Evolutionary conservation across 2,329 filamentous ascomycete species (phyloP).

Genomic region (Ophiosphaerella korrae): DNA sequence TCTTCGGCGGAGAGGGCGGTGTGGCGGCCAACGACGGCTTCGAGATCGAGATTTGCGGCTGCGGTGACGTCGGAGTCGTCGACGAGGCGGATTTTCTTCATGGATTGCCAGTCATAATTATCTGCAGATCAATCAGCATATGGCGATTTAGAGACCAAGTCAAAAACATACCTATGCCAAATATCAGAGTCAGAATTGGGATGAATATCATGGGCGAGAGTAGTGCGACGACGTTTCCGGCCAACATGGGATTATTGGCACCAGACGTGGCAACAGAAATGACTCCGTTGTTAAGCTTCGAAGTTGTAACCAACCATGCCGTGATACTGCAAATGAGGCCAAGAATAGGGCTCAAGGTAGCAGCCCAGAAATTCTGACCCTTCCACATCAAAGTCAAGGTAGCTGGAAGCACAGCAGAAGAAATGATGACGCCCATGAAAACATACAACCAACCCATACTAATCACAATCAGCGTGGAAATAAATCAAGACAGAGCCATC

Average conservation of each 20-base stretch:
- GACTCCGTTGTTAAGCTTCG: constrained; percentile 40
- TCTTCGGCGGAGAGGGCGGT: constrained; percentile 33
- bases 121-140: constrained; percentile 69
- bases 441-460: constrained; percentile 85
- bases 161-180: constrained; percentile 51
- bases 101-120: constrained; percentile 83
- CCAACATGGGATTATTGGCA: constrained; percentile 79
- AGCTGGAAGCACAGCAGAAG: constrained; percentile 80
- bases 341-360: constrained; percentile 68
- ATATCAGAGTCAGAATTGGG: constrained; percentile 71
- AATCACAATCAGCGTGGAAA: background rate
- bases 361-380: constrained; percentile 76
- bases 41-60: constrained; percentile 65
- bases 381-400: constrained; percentile 81
- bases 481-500: background rate
- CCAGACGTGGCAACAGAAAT: constrained; percentile 58
- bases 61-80: constrained; percentile 76
- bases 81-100: constrained; percentile 76
- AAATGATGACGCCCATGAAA: constrained; percentile 91
- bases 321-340: constrained; percentile 71
- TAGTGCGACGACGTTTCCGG: constrained; percentile 81
- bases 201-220: constrained; percentile 77
- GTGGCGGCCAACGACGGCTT: constrained; percentile 57
- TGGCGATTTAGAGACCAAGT: background rate
- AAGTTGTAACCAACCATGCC: constrained; percentile 45